A percentile compares a stretch with the other conserved stretches of the same genome.
Evolutionary conservation across 257 asterid species (phyloP).

Genomic region (Pogostemon cablin): DNA sequence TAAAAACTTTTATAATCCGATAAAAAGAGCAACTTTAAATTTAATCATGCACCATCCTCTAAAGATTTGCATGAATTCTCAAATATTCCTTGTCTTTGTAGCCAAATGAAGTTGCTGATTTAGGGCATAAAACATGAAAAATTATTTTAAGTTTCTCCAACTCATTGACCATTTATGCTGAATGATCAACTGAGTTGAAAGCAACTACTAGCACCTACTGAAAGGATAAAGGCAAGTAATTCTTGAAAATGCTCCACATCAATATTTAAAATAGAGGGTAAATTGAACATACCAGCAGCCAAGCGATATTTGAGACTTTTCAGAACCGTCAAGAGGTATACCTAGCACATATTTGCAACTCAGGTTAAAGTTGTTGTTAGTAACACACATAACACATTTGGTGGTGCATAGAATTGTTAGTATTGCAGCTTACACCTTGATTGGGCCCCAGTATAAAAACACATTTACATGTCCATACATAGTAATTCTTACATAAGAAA

Average conservation of each 20-base stretch:
- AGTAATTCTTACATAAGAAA: slow-evolving; percentile 17
- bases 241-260: slow-evolving; percentile 17
- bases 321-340: slow-evolving; percentile 83
- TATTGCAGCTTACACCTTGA: slow-evolving; percentile 10
- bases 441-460: background rate
- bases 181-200: slow-evolving; percentile 8
- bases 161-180: slow-evolving; percentile 14
- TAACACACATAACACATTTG: background rate
- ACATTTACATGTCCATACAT: slow-evolving; percentile 5
- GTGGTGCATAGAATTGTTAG: slow-evolving; percentile 11
- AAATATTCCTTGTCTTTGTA: too few relatives aligned
- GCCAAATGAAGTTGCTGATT: background rate
- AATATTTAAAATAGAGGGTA: slow-evolving; percentile 34
- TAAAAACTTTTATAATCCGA: too few relatives aligned
- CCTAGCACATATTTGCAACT: slow-evolving; percentile 58
- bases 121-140: slow-evolving; percentile 13
- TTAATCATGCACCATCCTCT: too few relatives aligned
- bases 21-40: too few relatives aligned
- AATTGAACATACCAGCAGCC: slow-evolving; percentile 79
- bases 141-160: slow-evolving; percentile 19
- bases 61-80: too few relatives aligned
- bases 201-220: slow-evolving; percentile 11
- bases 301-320: slow-evolving; percentile 94
- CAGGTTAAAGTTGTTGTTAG: slow-evolving; percentile 27
- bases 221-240: slow-evolving; percentile 8